These are phyloP conservation scores for Cladosporium sp. DNA, from an alignment of 2,329 filamentous ascomycete species.

Conservation along the genomic window DNA sequence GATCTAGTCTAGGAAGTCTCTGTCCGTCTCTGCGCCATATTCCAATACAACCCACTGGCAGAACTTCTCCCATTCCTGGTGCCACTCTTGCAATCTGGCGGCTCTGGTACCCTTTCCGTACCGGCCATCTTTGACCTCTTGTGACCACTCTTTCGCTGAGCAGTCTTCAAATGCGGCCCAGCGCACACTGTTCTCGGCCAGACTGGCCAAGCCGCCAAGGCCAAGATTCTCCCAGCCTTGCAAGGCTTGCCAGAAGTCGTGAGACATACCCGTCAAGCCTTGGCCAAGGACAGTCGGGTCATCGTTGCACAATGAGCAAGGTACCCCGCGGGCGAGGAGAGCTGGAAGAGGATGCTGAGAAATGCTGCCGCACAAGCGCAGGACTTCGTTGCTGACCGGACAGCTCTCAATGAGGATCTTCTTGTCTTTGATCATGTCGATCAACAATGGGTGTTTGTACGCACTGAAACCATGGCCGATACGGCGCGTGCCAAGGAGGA, in stretches of 20 bases:
- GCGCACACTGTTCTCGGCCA: conserved; percentile 88
- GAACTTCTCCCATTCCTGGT: conserved; percentile 78
- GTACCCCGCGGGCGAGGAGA: conserved; percentile 76
- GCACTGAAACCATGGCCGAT: conserved; percentile 88
- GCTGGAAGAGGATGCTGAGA: conserved; percentile 77
- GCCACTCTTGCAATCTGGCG: conserved; percentile 71
- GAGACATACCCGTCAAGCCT: conserved; percentile 74
- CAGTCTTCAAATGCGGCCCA: conserved; percentile 89
- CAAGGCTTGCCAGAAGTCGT: conserved; percentile 91
- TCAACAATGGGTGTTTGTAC: conserved; percentile 84
- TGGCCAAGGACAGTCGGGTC: conserved; percentile 87
- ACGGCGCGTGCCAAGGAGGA: conserved; percentile 78
- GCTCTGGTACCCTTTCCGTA: conserved; percentile 69
- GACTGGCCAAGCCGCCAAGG: conserved; percentile 74
- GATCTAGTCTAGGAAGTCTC: conserved; percentile 11
- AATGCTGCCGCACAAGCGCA: conserved; percentile 73
- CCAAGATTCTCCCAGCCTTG: conserved; percentile 92
- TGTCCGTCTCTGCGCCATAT: conserved; percentile 40
- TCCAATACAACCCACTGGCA: conserved; percentile 86
- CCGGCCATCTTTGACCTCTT: conserved; percentile 69
- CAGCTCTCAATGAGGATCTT: conserved; percentile 86
- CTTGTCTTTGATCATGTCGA: conserved; percentile 84
- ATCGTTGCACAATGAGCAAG: conserved; percentile 83
- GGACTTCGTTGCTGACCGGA: conserved; percentile 84
- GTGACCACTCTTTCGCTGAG: conserved; percentile 63